A percentile compares a stretch with the other conserved stretches of the same genome.
phyloP scores from a whole-genome alignment of 2,329 filamentous ascomycete genomes.

The Didymella lethalis region DNA sequence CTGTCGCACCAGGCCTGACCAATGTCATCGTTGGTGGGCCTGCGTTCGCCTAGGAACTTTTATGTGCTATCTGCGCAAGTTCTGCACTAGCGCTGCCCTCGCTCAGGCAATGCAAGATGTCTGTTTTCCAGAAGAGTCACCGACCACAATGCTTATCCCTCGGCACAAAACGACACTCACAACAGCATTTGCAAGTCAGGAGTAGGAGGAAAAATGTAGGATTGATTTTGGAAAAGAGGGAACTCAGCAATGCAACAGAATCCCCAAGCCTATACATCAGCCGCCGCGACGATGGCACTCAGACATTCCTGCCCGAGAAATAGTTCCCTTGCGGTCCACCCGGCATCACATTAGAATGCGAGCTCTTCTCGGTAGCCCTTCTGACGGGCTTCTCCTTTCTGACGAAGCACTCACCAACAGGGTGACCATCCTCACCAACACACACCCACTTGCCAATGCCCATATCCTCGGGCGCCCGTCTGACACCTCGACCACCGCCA shows the following conservation, averaged over 20 bases:
- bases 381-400: conserved; percentile 43
- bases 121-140: too few relatives aligned
- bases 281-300: background rate
- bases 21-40: too few relatives aligned
- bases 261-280: background rate
- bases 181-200: too few relatives aligned
- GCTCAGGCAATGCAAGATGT: too few relatives aligned
- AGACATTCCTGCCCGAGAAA: conserved; percentile 9
- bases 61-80: too few relatives aligned
- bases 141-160: too few relatives aligned
- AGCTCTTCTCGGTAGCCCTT: conserved; percentile 25
- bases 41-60: too few relatives aligned
- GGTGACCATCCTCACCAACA: conserved; percentile 69
- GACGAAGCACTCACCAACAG: conserved; percentile 73
- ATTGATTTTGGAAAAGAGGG: background rate
- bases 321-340: conserved; percentile 16
- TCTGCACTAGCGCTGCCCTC: too few relatives aligned
- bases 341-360: conserved; percentile 16
- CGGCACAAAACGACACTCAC: too few relatives aligned
- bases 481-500: conserved; percentile 75
- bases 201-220: background rate
- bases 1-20: too few relatives aligned
- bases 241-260: background rate
- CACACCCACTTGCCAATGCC: conserved; percentile 79
- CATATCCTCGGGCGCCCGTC: conserved; percentile 65